Evolutionary conservation across 2,329 filamentous ascomycete genomes (phyloP).

Genomic region (Phoma sp.): DNA sequence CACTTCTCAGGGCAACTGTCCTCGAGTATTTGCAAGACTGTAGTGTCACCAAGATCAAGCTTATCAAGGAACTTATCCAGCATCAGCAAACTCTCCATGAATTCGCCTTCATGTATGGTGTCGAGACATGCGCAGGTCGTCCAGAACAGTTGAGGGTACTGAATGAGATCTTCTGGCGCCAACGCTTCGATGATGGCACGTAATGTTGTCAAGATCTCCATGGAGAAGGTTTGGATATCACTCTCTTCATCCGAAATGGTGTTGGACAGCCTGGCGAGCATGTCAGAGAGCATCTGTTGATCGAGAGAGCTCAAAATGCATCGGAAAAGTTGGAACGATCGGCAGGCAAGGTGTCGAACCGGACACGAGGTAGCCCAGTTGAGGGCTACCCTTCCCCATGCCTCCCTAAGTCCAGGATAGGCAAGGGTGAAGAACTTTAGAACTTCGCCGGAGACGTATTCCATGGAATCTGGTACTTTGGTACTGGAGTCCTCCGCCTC

Average conservation of each 20-base stretch:
- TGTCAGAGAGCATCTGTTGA: slow-evolving; percentile 93
- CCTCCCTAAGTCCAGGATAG: slow-evolving; percentile 85
- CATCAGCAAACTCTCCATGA: slow-evolving; percentile 90
- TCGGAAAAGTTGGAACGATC: slow-evolving; percentile 96
- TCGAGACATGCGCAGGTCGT: slow-evolving; percentile 95
- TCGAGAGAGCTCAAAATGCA: slow-evolving; percentile 92
- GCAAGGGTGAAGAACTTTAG: slow-evolving; percentile 84
- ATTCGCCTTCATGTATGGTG: slow-evolving; percentile 95
- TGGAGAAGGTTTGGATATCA: slow-evolving; percentile 95
- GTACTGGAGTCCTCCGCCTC: slow-evolving; percentile 71
- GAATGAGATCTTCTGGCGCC: slow-evolving; percentile 77
- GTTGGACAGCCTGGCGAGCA: slow-evolving; percentile 93
- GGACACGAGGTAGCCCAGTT: slow-evolving; percentile 98
- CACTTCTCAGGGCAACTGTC: slow-evolving; percentile 84
- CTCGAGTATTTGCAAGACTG: slow-evolving; percentile 72
- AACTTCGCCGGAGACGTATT: slow-evolving; percentile 79
- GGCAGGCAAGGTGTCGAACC: slow-evolving; percentile 91
- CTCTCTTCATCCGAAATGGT: slow-evolving; percentile 93
- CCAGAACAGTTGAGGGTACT: slow-evolving; percentile 98
- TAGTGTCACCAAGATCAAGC: slow-evolving; percentile 76
- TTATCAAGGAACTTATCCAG: slow-evolving; percentile 85
- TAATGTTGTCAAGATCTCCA: slow-evolving; percentile 95
- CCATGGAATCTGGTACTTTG: slow-evolving; percentile 88
- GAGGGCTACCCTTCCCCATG: slow-evolving; percentile 88
- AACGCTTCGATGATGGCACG: slow-evolving; percentile 90